Percentiles rank a stretch among this genome's conserved stretches.
These are phyloP conservation scores for Rhodotorula graminis DNA, from an alignment of 768 basidiomycete species.

Conservation along the genomic window DNA sequence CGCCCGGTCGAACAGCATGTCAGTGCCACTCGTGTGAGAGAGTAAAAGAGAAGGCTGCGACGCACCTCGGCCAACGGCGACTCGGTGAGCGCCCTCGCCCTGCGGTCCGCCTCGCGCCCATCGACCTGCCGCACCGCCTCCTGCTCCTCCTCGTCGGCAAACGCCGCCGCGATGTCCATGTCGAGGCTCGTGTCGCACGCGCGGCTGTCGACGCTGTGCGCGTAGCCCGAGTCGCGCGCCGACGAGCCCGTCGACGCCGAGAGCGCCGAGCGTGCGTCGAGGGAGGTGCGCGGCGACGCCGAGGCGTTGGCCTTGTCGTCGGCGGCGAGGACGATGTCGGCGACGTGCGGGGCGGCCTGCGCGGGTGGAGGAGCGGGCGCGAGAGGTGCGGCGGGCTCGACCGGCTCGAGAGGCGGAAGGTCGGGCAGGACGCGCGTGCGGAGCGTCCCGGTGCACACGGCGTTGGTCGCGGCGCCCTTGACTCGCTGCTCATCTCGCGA, in stretches of 20 bases:
- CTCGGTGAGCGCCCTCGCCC: constrained; percentile 27
- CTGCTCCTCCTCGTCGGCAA: constrained; percentile 7
- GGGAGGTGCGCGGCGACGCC: neutral
- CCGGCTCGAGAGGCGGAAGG: neutral
- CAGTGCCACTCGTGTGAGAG: too few species aligned
- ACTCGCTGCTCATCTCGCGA: neutral
- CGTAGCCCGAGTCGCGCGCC: constrained; percentile 29
- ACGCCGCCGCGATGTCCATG: neutral
- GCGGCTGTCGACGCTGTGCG: constrained; percentile 2
- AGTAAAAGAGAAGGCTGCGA: neutral
- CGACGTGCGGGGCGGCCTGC: neutral
- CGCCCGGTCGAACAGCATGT: neutral
- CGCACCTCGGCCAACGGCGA: constrained; percentile 34
- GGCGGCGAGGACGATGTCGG: constrained; percentile 1
- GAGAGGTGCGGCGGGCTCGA: neutral
- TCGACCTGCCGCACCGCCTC: neutral
- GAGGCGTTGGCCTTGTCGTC: neutral
- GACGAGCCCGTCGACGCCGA: constrained; percentile 4
- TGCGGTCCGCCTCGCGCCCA: constrained; percentile 1
- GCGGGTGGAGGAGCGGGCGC: neutral
- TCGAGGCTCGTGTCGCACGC: constrained; percentile 8
- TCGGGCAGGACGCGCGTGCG: constrained; percentile 26
- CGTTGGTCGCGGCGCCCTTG: constrained; percentile 4
- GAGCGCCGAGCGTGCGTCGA: neutral
- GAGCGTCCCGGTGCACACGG: constrained; percentile 27